A percentile compares a stretch with the other conserved stretches of the same genome.
phyloP scores from a whole-genome alignment of 2,329 filamentous ascomycete genomes.

The Domatiomyces catenatus region DNA sequence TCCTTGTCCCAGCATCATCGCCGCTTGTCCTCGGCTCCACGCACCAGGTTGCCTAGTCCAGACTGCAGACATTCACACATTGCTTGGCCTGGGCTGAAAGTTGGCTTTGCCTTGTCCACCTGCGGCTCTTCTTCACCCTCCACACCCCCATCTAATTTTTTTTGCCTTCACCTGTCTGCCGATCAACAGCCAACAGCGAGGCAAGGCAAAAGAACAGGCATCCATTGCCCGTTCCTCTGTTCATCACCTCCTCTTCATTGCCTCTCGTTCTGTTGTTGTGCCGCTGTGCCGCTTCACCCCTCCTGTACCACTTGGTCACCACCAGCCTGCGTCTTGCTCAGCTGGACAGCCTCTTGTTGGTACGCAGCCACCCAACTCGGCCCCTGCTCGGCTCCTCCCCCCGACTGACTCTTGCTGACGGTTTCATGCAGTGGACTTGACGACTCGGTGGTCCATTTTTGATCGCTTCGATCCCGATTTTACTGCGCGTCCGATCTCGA shows the following conservation, averaged over 20 bases:
- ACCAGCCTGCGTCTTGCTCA: background rate
- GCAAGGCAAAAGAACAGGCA: background rate
- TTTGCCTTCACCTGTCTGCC: too few relatives aligned
- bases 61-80: background rate
- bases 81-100: background rate
- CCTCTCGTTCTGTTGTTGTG: background rate
- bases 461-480: background rate
- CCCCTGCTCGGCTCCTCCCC: background rate
- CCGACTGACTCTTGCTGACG: background rate
- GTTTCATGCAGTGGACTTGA: background rate
- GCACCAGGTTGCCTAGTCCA: background rate
- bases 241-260: background rate
- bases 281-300: background rate
- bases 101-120: background rate
- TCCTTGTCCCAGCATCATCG: background rate
- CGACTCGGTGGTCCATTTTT: background rate
- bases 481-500: background rate
- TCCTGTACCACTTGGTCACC: background rate
- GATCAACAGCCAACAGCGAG: background rate
- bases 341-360: background rate
- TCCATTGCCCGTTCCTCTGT: background rate
- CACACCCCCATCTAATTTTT: background rate
- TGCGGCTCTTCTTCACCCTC: background rate
- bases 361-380: background rate
- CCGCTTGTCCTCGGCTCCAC: constrained; percentile 2